Evolutionary conservation across 805 yeast species (phyloP).

Genomic region (Metschnikowia picachoensis): DNA sequence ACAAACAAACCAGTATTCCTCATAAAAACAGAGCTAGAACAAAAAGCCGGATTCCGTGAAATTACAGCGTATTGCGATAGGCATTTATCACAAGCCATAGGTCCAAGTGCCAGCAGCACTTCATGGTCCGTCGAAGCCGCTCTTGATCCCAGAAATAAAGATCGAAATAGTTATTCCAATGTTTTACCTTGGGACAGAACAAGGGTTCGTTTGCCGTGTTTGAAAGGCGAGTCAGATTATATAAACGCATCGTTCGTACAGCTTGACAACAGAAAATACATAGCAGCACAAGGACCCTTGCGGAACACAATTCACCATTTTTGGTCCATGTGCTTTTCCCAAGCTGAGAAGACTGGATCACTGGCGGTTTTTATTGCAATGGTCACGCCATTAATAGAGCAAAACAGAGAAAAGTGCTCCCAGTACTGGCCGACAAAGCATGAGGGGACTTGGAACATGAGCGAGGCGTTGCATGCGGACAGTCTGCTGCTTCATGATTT

Average conservation of each 20-base stretch:
- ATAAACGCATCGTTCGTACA: conserved; percentile 38
- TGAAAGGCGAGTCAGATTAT: conserved; percentile 24
- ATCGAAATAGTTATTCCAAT: conserved; percentile 53
- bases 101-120: not conserved
- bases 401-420: conserved; percentile 14
- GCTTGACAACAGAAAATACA: conserved; percentile 37
- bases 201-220: conserved; percentile 40
- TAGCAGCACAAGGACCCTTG: conserved; percentile 91
- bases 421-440: conserved; percentile 24
- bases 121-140: conserved; percentile 14
- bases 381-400: conserved; percentile 32
- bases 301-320: conserved; percentile 73
- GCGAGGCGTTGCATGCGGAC: conserved; percentile 19
- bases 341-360: conserved; percentile 25
- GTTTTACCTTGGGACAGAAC: conserved; percentile 64
- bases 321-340: conserved; percentile 53
- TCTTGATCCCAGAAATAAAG: conserved; percentile 5
- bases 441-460: conserved; percentile 18
- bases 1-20: conserved; percentile 6
- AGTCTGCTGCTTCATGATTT: conserved; percentile 18
- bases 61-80: conserved; percentile 7
- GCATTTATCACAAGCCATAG: conserved; percentile 13
- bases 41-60: conserved; percentile 9
- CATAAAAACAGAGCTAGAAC: conserved; percentile 6
- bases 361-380: conserved; percentile 31